Percentiles rank a stretch among this genome's conserved stretches.
Conservation (phyloP, 2,329 filamentous ascomycete species). For the Plenodomus biglobosus region DNA sequence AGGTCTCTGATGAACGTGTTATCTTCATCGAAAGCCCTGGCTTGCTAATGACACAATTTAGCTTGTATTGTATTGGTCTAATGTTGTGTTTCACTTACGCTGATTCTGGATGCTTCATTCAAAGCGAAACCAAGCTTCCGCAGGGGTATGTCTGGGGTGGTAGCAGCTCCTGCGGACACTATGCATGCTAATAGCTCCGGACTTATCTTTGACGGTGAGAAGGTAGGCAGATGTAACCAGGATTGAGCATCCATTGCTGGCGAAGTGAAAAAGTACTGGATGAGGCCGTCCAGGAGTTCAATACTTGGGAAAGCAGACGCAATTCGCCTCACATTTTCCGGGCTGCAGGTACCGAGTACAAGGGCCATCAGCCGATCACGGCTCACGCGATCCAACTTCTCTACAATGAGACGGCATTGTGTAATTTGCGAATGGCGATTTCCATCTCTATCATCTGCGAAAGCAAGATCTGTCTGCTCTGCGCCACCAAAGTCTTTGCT, state of each 20-base stretch:
- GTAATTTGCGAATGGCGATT: constrained; percentile 36
- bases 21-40: constrained; percentile 48
- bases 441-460: constrained; percentile 40
- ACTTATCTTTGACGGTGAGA: constrained; percentile 57
- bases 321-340: constrained; percentile 53
- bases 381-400: constrained; percentile 46
- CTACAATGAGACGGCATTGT: constrained; percentile 45
- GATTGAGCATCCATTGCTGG: constrained; percentile 60
- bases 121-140: constrained; percentile 61
- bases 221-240: constrained; percentile 64
- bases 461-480: constrained; percentile 44
- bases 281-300: constrained; percentile 61
- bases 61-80: neutral
- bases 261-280: constrained; percentile 62
- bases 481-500: constrained; percentile 28
- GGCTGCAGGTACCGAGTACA: constrained; percentile 61
- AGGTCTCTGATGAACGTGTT: constrained; percentile 56
- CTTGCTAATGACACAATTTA: neutral
- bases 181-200: constrained; percentile 64
- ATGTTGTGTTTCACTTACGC: constrained; percentile 25
- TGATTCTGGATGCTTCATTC: constrained; percentile 52
- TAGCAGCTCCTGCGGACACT: constrained; percentile 61
- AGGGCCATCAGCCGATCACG: constrained; percentile 65
- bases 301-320: constrained; percentile 64
- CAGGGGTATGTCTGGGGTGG: constrained; percentile 58